Base-by-base conservation (phyloP, 2,329 filamentous ascomycete genomes). In the Diplodia corticola region DNA sequence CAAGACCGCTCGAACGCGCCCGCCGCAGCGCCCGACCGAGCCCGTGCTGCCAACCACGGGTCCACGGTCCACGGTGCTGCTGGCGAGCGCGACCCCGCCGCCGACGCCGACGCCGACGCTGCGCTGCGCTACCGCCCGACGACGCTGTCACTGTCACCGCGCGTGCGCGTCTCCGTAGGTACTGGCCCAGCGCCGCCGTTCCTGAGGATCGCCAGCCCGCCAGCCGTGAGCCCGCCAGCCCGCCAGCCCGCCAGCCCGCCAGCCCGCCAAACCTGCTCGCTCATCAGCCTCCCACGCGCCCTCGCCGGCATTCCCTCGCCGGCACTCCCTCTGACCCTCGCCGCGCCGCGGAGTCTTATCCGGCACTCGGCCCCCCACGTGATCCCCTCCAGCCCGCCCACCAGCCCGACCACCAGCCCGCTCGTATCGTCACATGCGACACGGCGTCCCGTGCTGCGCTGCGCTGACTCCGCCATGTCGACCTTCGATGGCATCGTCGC, bases 401-500 rank as follows among this genome's bases (percentile, higher is more conserved):
- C 37, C 20, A 7, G n/a, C n/a, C 13, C 53, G 22, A 7, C 54
- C n/a, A n/a, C 51, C 51, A 28, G 54, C 24, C 54, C 30, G 30
- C 37, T 59, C 55, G 55, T 59, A 28, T 9, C 57, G 44, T 61
- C 57, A 64, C 63, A 65, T 59, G 63, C 51, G 61, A 64, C 61
- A 64, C 50, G 61, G 30, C 50, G 50, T 22, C 48, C 50, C 49
- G 37, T 30, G 22, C 61, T 22, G 28, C 51, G n/a, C 63, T 50
- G 26, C 13, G 63, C 37, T 50, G 55, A 30, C 55, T 46, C 40
- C 22, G 35, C 54, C 57, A 93, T 93, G 91, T 93, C 91, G 24
- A 93, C 90, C 1, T 93, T 93, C 75, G 83, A 90, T 70, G 91
- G 91, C 60, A 78, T 88, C 40, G 80, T 93, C 66, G 78, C 82